Base-by-base conservation (phyloP, 225 moss, liverwort and hornwort species). In the Sphagnum tenellum region DNA sequence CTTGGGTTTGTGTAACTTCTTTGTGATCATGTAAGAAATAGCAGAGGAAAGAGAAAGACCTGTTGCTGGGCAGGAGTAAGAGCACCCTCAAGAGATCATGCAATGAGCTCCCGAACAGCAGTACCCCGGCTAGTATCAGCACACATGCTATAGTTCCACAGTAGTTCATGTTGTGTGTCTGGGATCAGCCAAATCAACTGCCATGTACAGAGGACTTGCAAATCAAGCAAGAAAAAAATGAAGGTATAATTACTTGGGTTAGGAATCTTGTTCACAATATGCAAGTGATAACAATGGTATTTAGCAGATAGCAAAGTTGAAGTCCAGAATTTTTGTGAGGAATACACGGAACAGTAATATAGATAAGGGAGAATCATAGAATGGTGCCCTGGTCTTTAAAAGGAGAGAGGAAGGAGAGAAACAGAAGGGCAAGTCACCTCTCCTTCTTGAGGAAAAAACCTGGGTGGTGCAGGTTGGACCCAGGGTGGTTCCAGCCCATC, bases 161-260 rank as follows among this genome's bases (percentile, higher is more conserved):
- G 46, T 55, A 90, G 74, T 55, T 90, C 93, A 73, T 86, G 93
- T 70, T 75, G 84, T 47, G 65, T 72, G 61, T 88, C 88, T 47
- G 80, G 85, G 72, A 61, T 81, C 11, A 82, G 78, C 93, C 93
- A 90, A 65, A 76, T 81, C 90, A 94, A 86, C 93, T 94, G 88
- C 70, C 67, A 51, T 29, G 29, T 29, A 29, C 29, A 29, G 29
- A 29, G 29, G 29, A 29, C 29, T 29, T 29, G 29, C 29, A 29
- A 29, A 29, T 29, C 29, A 29, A 29, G 29, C 29, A 29, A 29
- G 29, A 29, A 29, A 29, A 29, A 29, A 29, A 29, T 29, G 29
- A 29, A 29, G 29, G 29, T 29, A 29, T 29, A 29, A 29, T 29
- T 29, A 29, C 29, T 29, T 29, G 29, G 29, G 29, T 29, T 29